Percentiles rank a stretch among this genome's conserved stretches.
Evolutionary conservation across 2,329 filamentous ascomycete species (phyloP).

Genomic region (Phyllosticta citrichinensis): DNA sequence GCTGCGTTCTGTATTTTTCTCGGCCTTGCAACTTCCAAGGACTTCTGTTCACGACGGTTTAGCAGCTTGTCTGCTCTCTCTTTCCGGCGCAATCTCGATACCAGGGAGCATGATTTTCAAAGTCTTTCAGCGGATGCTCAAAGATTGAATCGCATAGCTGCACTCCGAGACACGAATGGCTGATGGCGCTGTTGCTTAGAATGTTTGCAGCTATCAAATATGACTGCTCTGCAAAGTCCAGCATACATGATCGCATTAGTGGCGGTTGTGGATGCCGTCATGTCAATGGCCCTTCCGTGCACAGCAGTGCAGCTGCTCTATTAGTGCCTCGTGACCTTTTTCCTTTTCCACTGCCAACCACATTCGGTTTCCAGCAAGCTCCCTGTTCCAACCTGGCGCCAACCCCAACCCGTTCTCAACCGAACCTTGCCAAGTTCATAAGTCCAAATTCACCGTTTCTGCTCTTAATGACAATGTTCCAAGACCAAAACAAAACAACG

Average conservation of each 20-base stretch:
- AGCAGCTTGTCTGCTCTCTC: neutral
- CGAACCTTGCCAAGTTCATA: neutral
- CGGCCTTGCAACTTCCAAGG: neutral
- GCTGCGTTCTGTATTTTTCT: neutral
- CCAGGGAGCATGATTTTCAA: neutral
- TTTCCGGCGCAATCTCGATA: neutral
- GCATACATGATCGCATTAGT: too few relatives aligned
- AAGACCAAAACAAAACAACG: neutral
- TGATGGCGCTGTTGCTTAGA: neutral
- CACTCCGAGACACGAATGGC: neutral
- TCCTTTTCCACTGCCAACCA: too few relatives aligned
- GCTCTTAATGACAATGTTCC: neutral
- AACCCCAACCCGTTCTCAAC: neutral
- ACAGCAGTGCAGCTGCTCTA: neutral
- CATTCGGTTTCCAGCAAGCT: neutral
- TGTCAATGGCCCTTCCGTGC: too few relatives aligned
- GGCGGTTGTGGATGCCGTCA: too few relatives aligned
- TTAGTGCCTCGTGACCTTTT: too few relatives aligned
- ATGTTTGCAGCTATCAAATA: neutral
- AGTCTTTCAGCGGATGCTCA: neutral
- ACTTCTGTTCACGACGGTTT: neutral
- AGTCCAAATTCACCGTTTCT: neutral
- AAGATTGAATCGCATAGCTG: neutral
- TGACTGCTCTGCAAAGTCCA: neutral
- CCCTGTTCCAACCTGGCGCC: neutral